phyloP scores from a whole-genome alignment of 1,139 yeast species.

The Saccharomyces hybrid region DNA sequence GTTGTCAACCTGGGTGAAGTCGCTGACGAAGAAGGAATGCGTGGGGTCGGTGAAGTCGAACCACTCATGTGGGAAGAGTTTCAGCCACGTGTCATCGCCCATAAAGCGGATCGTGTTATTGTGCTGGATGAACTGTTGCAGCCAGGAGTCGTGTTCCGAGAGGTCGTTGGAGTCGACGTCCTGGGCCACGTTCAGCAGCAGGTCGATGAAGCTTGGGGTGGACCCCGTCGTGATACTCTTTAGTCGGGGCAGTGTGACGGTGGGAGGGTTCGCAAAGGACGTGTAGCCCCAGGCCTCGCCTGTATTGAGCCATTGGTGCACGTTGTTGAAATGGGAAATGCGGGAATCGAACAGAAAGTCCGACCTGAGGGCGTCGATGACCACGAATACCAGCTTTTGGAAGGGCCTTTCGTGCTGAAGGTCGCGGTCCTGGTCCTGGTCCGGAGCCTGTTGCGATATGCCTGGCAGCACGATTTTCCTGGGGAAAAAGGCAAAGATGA shows the following conservation, averaged over 20 bases:
- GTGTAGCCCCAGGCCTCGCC: slow-evolving; percentile 83
- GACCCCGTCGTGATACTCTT: slow-evolving; percentile 80
- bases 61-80: slow-evolving; percentile 57
- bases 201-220: slow-evolving; percentile 73
- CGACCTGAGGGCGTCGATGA: slow-evolving; percentile 86
- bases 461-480: slow-evolving; percentile 4
- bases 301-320: slow-evolving; percentile 55
- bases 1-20: slow-evolving; percentile 84
- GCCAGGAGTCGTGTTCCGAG: slow-evolving; percentile 79
- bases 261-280: slow-evolving; percentile 82
- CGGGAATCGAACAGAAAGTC: slow-evolving; percentile 69
- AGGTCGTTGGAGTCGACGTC: slow-evolving; percentile 75
- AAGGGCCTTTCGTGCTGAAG: slow-evolving; percentile 40
- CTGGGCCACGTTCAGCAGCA: slow-evolving; percentile 88
- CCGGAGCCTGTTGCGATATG: background rate
- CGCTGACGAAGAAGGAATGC: slow-evolving; percentile 86
- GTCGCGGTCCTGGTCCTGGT: background rate
- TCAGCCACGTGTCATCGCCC: slow-evolving; percentile 98
- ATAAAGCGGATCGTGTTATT: slow-evolving; percentile 60
- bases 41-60: slow-evolving; percentile 77
- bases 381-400: slow-evolving; percentile 66
- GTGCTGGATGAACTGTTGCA: slow-evolving; percentile 48
- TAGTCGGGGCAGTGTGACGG: slow-evolving; percentile 71
- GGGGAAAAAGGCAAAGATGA: slow-evolving; percentile 6
- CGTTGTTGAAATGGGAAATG: slow-evolving; percentile 51